Base-by-base conservation (phyloP, 768 basidiomycete species). In the Hypholoma sublateritium region DNA sequence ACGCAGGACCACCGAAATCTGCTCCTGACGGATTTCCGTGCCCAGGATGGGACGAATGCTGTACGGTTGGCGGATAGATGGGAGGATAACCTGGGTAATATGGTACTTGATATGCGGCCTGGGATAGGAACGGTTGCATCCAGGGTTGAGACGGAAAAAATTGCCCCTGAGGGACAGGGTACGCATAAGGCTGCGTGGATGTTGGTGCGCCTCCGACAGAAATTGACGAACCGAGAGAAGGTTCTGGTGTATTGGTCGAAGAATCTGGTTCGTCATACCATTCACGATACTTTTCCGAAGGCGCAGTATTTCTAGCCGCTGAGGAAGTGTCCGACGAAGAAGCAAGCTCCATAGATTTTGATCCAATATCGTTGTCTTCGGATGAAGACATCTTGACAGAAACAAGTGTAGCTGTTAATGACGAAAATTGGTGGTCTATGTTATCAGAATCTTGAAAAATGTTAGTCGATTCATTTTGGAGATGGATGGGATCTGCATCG, bases 101-200 rank as follows among this genome's bases (percentile, higher is more conserved):
- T 25, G 82, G 79, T 57, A 84, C 64, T 32, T 78, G 80, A 60
- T 82, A 86, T 21, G 77, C 79, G 57, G 80, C 72, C 19, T 75
- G 79, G 25, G 76, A 77, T n/a, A 76, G 65, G 64, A 79, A 85
- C 11, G 78, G 73, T 37, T 79, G 78, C 47, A 82, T 68, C 86
- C 86, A 87, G 34, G 79, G 75, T 43, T 75, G 71, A 22, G 74
- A 69, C 37, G 73, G 73, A 64, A 78, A 80, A 61, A 78, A 85
- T 21, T 75, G 77, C n/a, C 75, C 66, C 22, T 74, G 65, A 9
- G 78, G 72, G 32, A 77, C 53, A 13, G 78, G 60, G 65, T 78
- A 81, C 4, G 74, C 69, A 53, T 59, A 65, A n/a, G 63, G 49
- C 37, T 65, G 50, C 1, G 59, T 53, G 35, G 69, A 58, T 63